phyloP scores from a whole-genome alignment of 345 rosid species.

The sweet orange (Citrus sinensis) region DVS_A1.0 CM039164.1:24037501-24038000 shows the following conservation, averaged over 20 bases:
- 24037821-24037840: constrained; percentile 6
- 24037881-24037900: background rate
- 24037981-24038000: background rate
- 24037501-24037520: constrained; percentile 45
- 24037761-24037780: constrained; percentile 91
- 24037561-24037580: constrained; percentile 72
- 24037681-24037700: constrained; percentile 51
- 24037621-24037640: constrained; percentile 56
- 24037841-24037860: constrained; percentile 2
- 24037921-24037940: background rate
- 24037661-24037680: constrained; percentile 64
- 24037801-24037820: constrained; percentile 74
- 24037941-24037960: background rate
- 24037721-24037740: constrained; percentile 50
- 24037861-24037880: constrained; percentile 4
- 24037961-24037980: background rate
- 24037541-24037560: constrained; percentile 53
- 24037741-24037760: constrained; percentile 81
- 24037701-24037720: constrained; percentile 68
- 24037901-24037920: background rate
- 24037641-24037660: constrained; percentile 68
- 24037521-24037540: constrained; percentile 81
- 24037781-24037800: constrained; percentile 85
- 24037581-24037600: constrained; percentile 76
- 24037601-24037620: constrained; percentile 52